Evolutionary conservation across 352 stramenopile genomes (phyloP).

Genomic region (Pythium dissimile): DNA sequence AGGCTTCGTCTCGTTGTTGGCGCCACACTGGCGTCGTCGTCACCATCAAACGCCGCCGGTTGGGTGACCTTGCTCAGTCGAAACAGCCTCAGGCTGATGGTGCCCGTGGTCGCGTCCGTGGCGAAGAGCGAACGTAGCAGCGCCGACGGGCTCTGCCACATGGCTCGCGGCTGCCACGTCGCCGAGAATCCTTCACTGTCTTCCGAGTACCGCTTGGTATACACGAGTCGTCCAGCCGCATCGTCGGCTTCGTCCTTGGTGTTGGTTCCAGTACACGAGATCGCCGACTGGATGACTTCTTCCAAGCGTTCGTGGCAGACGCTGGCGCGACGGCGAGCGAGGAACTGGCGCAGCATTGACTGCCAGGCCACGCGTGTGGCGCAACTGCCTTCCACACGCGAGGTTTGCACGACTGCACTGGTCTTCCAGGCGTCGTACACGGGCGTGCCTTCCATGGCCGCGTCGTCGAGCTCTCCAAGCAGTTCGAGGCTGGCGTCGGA

Average conservation of each 20-base stretch:
- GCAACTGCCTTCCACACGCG: background rate
- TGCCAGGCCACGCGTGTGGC: constrained; percentile 7
- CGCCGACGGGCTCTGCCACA: constrained; percentile 9
- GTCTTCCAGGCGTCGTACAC: background rate
- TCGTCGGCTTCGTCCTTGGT: background rate
- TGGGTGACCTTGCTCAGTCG: background rate
- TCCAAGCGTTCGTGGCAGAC: background rate
- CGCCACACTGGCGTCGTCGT: background rate
- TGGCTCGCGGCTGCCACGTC: background rate
- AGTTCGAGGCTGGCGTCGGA: background rate
- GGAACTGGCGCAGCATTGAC: constrained; percentile 4
- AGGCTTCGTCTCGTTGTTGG: background rate
- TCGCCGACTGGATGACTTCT: constrained; percentile 1
- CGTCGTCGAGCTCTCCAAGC: background rate
- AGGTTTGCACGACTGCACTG: background rate
- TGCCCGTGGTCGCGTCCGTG: background rate
- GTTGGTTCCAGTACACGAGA: background rate
- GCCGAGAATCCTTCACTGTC: background rate
- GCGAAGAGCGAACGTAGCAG: background rate
- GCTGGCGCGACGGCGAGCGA: background rate
- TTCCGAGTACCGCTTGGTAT: constrained; percentile 1
- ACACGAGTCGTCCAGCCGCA: background rate
- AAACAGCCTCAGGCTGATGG: constrained; percentile 7
- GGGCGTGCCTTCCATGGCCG: background rate
- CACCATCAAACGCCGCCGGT: background rate